phyloP scores from a whole-genome alignment of 345 rosid species.

The Melastoma malabathricum region DNA sequence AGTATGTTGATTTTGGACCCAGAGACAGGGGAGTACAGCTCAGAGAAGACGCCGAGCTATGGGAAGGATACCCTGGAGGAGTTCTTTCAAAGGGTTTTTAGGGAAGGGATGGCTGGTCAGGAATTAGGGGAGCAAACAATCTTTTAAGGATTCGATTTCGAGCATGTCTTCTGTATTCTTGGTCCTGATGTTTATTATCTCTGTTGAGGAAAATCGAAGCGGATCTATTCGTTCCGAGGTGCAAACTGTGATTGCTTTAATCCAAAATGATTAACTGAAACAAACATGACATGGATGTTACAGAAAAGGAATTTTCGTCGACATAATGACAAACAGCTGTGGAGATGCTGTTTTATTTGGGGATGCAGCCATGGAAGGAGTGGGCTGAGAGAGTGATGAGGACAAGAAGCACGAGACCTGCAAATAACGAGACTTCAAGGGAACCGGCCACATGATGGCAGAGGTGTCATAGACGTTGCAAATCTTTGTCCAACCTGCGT shows the following conservation, averaged over 20 bases:
- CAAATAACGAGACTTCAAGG: constrained; percentile 30
- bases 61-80: constrained; percentile 82
- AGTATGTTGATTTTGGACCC: constrained; percentile 85
- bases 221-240: too few relatives aligned
- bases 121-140: constrained; percentile 86
- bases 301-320: neutral
- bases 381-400: constrained; percentile 35
- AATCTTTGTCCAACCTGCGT: constrained; percentile 31
- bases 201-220: too few relatives aligned
- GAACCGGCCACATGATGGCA: constrained; percentile 43
- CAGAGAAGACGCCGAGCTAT: constrained; percentile 81
- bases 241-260: too few relatives aligned
- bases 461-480: constrained; percentile 46
- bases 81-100: constrained; percentile 58
- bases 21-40: constrained; percentile 69
- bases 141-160: constrained; percentile 21
- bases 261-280: too few relatives aligned
- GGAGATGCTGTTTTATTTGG: constrained; percentile 9
- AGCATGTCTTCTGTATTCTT: too few relatives aligned
- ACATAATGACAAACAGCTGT: neutral
- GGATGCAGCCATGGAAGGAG: constrained; percentile 29
- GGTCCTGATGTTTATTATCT: too few relatives aligned
- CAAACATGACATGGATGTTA: neutral
- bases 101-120: constrained; percentile 91
- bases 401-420: constrained; percentile 42